Conservation (phyloP, 192 early-diverging fungal genomes). For the Funneliformis mosseae region DNA sequence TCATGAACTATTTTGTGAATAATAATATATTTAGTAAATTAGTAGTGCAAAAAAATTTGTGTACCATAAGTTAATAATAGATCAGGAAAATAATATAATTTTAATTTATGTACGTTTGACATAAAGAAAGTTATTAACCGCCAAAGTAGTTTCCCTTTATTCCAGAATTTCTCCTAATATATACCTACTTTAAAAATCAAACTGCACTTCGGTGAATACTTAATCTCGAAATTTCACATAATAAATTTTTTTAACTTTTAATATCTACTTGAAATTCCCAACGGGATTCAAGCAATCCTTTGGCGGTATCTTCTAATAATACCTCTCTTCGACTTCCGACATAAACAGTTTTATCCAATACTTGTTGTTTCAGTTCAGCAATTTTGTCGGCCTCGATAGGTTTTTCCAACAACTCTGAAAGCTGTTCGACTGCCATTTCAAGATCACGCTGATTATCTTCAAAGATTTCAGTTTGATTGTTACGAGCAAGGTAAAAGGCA, state of each 20-base stretch:
- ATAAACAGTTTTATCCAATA: slow-evolving; percentile 94
- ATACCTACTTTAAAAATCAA: background rate
- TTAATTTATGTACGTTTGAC: background rate
- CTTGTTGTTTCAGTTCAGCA: slow-evolving; percentile 77
- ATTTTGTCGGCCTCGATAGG: slow-evolving; percentile 76
- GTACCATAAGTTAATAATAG: background rate
- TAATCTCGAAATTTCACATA: background rate
- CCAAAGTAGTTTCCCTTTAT: background rate
- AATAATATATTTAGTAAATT: background rate
- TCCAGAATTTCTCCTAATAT: background rate
- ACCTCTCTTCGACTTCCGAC: slow-evolving; percentile 87
- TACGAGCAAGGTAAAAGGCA: slow-evolving; percentile 87
- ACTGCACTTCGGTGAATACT: background rate
- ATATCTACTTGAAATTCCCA: slow-evolving; percentile 73
- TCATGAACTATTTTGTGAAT: background rate
- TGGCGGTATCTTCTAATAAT: slow-evolving; percentile 87
- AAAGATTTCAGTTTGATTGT: slow-evolving; percentile 90
- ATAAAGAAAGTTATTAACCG: background rate
- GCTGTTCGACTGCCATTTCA: slow-evolving; percentile 96
- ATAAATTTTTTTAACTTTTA: slow-evolving; percentile 36
- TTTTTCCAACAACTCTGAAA: slow-evolving; percentile 90
- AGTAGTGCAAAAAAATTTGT: background rate
- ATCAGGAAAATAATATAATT: background rate
- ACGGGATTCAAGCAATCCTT: slow-evolving; percentile 79
- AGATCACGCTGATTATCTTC: slow-evolving; percentile 98